Conservation (phyloP, 495 filamentous ascomycete species). For the Penicillium roqueforti region DNA sequence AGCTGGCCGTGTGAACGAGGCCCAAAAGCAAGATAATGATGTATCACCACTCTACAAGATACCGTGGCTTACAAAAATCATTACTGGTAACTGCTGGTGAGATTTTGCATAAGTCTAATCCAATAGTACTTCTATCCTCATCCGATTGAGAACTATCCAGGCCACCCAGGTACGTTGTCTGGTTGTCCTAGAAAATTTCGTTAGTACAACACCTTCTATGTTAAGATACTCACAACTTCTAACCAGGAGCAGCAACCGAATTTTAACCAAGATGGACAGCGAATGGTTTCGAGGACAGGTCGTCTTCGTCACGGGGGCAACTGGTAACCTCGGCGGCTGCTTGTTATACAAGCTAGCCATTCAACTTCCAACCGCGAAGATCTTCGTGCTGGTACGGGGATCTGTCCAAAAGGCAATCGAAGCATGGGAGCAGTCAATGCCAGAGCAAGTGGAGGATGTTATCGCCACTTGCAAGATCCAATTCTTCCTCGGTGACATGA, state of each 20-base stretch:
- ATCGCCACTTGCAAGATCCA: conserved; percentile 17
- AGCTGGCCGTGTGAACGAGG: neutral
- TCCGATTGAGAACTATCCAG: neutral
- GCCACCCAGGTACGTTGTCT: neutral
- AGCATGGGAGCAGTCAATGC: conserved; percentile 19
- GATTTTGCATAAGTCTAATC: neutral
- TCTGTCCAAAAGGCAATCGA: conserved; percentile 10
- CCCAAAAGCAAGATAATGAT: neutral
- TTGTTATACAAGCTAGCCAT: conserved; percentile 22
- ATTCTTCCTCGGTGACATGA: conserved; percentile 17
- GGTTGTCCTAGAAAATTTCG: neutral
- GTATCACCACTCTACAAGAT: neutral
- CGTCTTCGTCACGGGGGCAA: conserved; percentile 23
- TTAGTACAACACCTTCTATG: neutral
- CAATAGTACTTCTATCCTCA: neutral
- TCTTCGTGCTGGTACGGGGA: conserved; percentile 15
- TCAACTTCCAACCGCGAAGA: conserved; percentile 17
- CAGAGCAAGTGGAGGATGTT: conserved; percentile 18
- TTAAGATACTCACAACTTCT: neutral
- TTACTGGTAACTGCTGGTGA: neutral
- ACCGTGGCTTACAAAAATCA: neutral
- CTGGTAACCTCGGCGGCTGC: conserved; percentile 21
- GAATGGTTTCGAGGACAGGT: conserved; percentile 18
- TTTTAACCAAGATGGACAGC: neutral
- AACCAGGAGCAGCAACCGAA: neutral